Base-by-base conservation (phyloP, 441 rosid genomes). In the Corymbia calophylla region DNA sequence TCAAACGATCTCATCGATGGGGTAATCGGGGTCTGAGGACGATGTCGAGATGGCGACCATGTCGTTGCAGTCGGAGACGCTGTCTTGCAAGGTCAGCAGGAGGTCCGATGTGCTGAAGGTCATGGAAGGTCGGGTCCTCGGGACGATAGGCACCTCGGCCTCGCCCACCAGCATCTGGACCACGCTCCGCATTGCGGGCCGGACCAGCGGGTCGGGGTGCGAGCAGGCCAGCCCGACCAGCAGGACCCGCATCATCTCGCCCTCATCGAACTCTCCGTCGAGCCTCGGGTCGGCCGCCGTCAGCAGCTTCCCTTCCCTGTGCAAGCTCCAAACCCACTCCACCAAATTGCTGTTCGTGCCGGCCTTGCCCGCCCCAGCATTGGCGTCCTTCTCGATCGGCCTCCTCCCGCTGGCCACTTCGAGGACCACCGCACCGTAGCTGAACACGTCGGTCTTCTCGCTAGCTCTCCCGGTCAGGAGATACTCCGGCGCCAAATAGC, bases 401-500 rank as follows among this genome's bases (percentile, higher is more conserved):
- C 99, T 93, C 89, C 97, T 92, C 17, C 99, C 99, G 11, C 95
- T 95, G 13, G 94, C 95, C 77, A 98, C 99, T 82, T 98, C 99
- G 27, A 98, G 93, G 82, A 96, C 98, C 87, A 98, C 98, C 0
- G 99, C 98, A 5, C 99, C 99, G n/a, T 94, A 98, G 91, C 99
- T 98, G 80, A 94, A 98, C 77, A 96, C 98, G 82, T 98, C 99
- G 5, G 98, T 96, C 91, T 97, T 96, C 87, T 97, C 99, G 0
- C 95, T 93, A 3, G 99, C 99, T 90, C 98, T 93, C 53, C 99
- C 99, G 3, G 99, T 98, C 12, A 94, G 88, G 12, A 98, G 92
- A 90, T 98, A 97, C 90, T 98, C 99, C 5, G 99, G 99, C n/a
- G 99, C 99, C 66, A 98, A 92, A 86, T 98, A 98, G 47, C 99